Percentiles rank a stretch among this genome's conserved stretches.
These are phyloP conservation scores for Colletotrichum ledebouriae DNA, from an alignment of 2,329 filamentous ascomycete species.

Conservation along the genomic window DNA sequence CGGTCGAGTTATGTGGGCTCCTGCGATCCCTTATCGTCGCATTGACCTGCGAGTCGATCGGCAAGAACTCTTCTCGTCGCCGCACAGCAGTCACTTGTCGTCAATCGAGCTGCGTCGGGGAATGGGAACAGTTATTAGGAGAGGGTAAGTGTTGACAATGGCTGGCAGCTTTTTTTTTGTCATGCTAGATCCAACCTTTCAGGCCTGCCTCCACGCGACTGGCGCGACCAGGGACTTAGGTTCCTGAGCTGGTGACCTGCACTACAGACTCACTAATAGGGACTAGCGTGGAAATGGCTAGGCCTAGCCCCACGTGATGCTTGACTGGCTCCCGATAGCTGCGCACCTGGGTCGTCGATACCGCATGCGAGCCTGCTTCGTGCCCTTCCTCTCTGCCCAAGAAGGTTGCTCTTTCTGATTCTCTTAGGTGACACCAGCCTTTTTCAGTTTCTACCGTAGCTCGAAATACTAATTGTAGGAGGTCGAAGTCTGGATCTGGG, in stretches of 20 bases:
- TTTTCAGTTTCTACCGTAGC: constrained; percentile 7
- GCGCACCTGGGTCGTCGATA: constrained; percentile 15
- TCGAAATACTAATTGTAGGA: not conserved
- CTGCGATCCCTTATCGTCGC: constrained; percentile 27
- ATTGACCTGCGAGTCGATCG: constrained; percentile 33
- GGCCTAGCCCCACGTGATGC: constrained; percentile 39
- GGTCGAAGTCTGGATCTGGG: constrained; percentile 17
- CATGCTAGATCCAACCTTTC: constrained; percentile 39
- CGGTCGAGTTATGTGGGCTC: not conserved
- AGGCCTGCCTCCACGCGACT: constrained; percentile 40
- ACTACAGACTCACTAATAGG: constrained; percentile 17
- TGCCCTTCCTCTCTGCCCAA: constrained; percentile 23
- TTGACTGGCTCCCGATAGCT: constrained; percentile 30
- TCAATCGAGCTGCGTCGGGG: constrained; percentile 10
- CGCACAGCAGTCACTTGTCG: not conserved
- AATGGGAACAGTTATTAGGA: constrained; percentile 8
- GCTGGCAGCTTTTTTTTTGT: constrained; percentile 39
- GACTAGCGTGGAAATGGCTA: constrained; percentile 35
- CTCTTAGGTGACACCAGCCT: constrained; percentile 26
- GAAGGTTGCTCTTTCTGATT: constrained; percentile 14
- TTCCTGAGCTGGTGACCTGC: constrained; percentile 24
- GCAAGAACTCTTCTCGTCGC: not conserved
- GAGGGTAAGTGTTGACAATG: constrained; percentile 32
- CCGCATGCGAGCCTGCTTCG: constrained; percentile 22
- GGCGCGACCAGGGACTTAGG: constrained; percentile 26